Evolutionary conservation across 164 flowering plant species (phyloP).

Genomic region (Stephania cephalantha): DNA sequence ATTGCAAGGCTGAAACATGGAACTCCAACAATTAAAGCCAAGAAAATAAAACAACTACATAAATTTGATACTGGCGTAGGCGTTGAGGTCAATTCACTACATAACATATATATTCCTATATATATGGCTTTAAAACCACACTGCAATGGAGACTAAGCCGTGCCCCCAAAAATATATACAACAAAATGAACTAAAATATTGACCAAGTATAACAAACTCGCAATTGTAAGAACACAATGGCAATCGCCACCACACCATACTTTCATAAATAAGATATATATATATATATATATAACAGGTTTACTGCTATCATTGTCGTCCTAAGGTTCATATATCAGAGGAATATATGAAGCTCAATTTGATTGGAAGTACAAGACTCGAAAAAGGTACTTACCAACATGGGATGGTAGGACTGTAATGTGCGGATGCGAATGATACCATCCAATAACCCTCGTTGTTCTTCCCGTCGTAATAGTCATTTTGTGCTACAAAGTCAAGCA

Average conservation of each 20-base stretch:
- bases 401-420: conserved; percentile 95
- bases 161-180: too few relatives aligned
- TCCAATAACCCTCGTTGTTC: conserved; percentile 94
- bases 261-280: too few relatives aligned
- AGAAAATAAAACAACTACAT: not conserved
- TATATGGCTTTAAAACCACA: not conserved
- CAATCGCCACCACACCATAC: not conserved
- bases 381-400: conserved; percentile 61
- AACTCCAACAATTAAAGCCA: not conserved
- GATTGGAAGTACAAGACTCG: not conserved
- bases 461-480: conserved; percentile 73
- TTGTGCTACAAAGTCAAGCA: conserved; percentile 61
- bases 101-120: not conserved
- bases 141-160: too few relatives aligned
- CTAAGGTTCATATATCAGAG: not conserved
- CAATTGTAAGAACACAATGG: not conserved
- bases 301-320: not conserved
- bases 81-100: not conserved
- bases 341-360: not conserved
- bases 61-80: not conserved
- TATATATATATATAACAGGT: too few relatives aligned
- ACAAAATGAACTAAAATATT: too few relatives aligned
- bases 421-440: conserved; percentile 99
- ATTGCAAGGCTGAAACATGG: not conserved
- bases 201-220: too few relatives aligned